These are phyloP conservation scores for Leccinum subspadiceum DNA, from an alignment of 1,284 basidiomycete genomes.

Conservation along the genomic window DNA sequence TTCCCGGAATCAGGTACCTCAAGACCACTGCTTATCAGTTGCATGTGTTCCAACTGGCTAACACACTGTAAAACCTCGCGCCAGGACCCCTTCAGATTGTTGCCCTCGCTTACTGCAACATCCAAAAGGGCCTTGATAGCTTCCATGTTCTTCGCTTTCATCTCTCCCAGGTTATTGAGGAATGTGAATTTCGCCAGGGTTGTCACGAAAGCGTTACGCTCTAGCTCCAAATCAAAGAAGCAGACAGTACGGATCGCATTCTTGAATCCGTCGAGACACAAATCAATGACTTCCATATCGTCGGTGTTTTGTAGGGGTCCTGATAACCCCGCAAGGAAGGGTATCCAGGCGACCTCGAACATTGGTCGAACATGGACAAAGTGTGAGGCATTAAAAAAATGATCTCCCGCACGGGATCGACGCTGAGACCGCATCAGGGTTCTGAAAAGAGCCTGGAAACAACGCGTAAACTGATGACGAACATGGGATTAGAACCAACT, in stretches of 20 bases:
- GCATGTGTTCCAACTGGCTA: conserved; percentile 96
- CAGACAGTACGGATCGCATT: conserved; percentile 91
- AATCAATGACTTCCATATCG: conserved; percentile 85
- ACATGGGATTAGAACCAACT: not conserved
- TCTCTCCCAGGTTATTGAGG: conserved; percentile 93
- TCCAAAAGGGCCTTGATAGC: conserved; percentile 94
- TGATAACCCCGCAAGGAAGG: conserved; percentile 91
- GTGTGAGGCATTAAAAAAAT: conserved; percentile 94
- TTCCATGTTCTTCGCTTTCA: conserved; percentile 98
- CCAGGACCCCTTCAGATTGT: conserved; percentile 94
- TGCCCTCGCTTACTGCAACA: conserved; percentile 91
- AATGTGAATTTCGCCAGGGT: conserved; percentile 97
- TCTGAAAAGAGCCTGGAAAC: conserved; percentile 75
- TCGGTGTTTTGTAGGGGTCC: conserved; percentile 91
- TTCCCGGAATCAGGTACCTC: conserved; percentile 80
- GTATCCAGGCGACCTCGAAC: conserved; percentile 99
- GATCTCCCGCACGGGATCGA: conserved; percentile 71
- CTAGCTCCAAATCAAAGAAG: conserved; percentile 92
- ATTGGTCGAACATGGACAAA: conserved; percentile 94
- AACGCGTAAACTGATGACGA: not conserved
- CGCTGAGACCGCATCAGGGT: conserved; percentile 88
- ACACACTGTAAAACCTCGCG: conserved; percentile 93
- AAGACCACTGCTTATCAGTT: conserved; percentile 85
- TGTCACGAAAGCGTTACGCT: conserved; percentile 96
- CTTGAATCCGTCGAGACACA: conserved; percentile 94